phyloP scores from a whole-genome alignment of 2,329 filamentous ascomycete species.

The Escovopsis sp. region DNA sequence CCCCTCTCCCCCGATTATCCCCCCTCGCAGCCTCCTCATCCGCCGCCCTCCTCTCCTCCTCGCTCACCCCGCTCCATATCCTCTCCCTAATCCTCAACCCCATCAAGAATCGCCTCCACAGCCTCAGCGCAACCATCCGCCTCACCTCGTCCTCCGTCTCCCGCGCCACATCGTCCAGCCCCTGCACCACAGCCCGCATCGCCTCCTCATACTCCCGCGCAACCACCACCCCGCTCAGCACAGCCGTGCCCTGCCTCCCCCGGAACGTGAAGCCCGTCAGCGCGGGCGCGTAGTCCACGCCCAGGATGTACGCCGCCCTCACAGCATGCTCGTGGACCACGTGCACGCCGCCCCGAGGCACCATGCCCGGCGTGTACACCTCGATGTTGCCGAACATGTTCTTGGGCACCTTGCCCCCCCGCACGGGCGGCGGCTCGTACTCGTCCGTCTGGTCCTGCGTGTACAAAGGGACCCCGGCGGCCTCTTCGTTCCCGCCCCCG shows the following conservation, averaged over 20 bases:
- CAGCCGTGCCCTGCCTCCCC: slow-evolving; percentile 71
- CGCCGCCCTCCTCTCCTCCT: slow-evolving; percentile 28
- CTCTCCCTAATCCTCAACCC: slow-evolving; percentile 62
- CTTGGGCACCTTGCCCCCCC: slow-evolving; percentile 63
- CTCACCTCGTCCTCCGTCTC: slow-evolving; percentile 54
- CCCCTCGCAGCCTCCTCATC: slow-evolving; percentile 23
- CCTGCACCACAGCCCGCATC: slow-evolving; percentile 52
- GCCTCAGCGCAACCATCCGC: slow-evolving; percentile 56
- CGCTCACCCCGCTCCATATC: slow-evolving; percentile 46
- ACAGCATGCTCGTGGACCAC: slow-evolving; percentile 45
- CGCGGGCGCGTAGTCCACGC: slow-evolving; percentile 77
- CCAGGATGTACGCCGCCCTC: slow-evolving; percentile 59
- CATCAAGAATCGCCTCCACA: slow-evolving; percentile 55
- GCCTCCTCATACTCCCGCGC: slow-evolving; percentile 58
- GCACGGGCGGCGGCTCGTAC: slow-evolving; percentile 63
- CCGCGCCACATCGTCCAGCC: slow-evolving; percentile 50
- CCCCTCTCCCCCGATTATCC: slow-evolving; percentile 19
- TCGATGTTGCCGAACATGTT: slow-evolving; percentile 94
- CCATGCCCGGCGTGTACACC: slow-evolving; percentile 82
- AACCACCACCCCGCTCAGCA: slow-evolving; percentile 65
- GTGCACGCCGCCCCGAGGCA: slow-evolving; percentile 68
- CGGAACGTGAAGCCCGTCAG: slow-evolving; percentile 83
- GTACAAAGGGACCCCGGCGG: slow-evolving; percentile 41
- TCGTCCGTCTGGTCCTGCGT: slow-evolving; percentile 51
- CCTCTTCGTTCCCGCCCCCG: slow-evolving; percentile 14